Conservation (phyloP, 495 filamentous ascomycete genomes). For the Aspergillus conjunctus region DNA sequence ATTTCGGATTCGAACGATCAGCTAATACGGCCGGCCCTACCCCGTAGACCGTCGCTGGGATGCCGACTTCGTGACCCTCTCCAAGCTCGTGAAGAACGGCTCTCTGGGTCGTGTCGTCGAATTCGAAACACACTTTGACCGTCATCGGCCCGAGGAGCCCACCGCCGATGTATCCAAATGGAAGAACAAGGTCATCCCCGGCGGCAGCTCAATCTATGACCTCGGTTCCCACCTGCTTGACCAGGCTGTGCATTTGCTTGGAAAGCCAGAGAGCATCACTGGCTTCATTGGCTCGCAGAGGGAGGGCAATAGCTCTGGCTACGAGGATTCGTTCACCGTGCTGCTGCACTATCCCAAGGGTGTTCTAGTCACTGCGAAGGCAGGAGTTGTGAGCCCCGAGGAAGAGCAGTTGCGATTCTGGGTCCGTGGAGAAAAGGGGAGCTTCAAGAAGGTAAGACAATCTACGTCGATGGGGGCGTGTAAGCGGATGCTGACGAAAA, state of each 20-base stretch:
- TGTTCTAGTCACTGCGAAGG: constrained; percentile 66
- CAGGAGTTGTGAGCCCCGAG: constrained; percentile 70
- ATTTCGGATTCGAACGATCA: background rate
- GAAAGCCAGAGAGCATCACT: constrained; percentile 68
- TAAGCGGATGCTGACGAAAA: constrained; percentile 3
- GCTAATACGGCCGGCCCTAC: constrained; percentile 15
- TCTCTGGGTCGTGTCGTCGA: constrained; percentile 70
- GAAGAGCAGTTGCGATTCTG: constrained; percentile 74
- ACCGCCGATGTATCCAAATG: constrained; percentile 56
- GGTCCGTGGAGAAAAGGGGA: constrained; percentile 78
- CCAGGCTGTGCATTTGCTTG: constrained; percentile 78
- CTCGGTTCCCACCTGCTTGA: constrained; percentile 84
- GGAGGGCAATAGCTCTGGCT: constrained; percentile 51
- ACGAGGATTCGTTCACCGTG: constrained; percentile 70
- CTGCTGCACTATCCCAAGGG: constrained; percentile 66
- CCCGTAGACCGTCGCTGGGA: constrained; percentile 73
- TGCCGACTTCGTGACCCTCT: constrained; percentile 79
- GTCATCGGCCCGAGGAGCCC: constrained; percentile 62
- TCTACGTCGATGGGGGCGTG: background rate
- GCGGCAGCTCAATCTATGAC: constrained; percentile 76
- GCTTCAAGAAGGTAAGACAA: constrained; percentile 66
- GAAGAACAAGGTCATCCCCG: constrained; percentile 71
- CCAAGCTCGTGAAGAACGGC: constrained; percentile 57
- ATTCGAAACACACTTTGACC: constrained; percentile 84
- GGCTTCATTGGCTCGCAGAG: constrained; percentile 71